Evolutionary conservation across 164 flowering plant species (phyloP).

Genomic region (Aristolochia contorta): DNA sequence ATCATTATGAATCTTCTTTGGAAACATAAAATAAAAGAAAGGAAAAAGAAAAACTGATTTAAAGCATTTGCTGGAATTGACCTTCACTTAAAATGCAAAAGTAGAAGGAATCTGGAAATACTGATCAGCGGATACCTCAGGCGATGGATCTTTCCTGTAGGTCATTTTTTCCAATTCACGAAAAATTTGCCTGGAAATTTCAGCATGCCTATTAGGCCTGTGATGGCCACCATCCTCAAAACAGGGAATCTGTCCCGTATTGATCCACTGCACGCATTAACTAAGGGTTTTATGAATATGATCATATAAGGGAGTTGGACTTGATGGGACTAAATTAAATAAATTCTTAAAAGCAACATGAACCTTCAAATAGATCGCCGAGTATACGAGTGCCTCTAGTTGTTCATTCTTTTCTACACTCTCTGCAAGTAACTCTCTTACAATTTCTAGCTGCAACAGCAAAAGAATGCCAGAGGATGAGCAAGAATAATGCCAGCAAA

Average conservation of each 20-base stretch:
- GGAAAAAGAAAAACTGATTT: no score
- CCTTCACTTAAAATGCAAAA: not conserved
- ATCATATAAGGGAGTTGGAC: no score
- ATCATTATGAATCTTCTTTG: no score
- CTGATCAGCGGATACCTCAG: slow-evolving; percentile 37
- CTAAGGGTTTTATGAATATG: no score
- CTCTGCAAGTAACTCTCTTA: slow-evolving; percentile 57
- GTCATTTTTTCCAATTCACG: slow-evolving; percentile 74
- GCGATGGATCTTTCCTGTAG: slow-evolving; percentile 46
- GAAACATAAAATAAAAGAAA: no score
- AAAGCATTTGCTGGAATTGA: no score
- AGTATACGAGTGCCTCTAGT: slow-evolving; percentile 66
- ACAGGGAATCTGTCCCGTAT: slow-evolving; percentile 95
- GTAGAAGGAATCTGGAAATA: not conserved
- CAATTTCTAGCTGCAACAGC: slow-evolving; percentile 66
- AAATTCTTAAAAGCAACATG: not conserved
- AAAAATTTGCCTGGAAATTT: slow-evolving; percentile 86
- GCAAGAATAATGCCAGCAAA: no score
- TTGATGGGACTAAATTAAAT: not conserved
- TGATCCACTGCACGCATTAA: slow-evolving; percentile 70
- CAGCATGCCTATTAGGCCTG: slow-evolving; percentile 95
- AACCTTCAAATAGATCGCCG: slow-evolving; percentile 95
- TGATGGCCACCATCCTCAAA: slow-evolving; percentile 97
- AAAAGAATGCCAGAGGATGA: not conserved
- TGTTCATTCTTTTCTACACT: slow-evolving; percentile 34